phyloP scores from a whole-genome alignment of 2,329 filamentous ascomycete genomes.

The Penicillium janthinellum region DNA sequence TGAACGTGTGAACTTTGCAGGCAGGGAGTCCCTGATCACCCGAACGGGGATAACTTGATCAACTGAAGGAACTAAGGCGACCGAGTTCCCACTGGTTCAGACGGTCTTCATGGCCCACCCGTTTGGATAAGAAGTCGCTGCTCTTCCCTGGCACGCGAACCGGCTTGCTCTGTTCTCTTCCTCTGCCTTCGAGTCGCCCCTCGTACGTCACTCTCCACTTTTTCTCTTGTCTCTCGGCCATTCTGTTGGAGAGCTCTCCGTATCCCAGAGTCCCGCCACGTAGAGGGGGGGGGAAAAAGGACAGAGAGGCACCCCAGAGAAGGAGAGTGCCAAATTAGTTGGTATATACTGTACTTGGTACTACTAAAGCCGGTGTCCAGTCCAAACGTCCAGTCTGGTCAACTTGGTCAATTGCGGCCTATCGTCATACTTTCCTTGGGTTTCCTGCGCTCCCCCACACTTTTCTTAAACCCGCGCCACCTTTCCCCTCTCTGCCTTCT shows the following conservation, averaged over 20 bases:
- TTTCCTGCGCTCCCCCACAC: constrained; percentile 4
- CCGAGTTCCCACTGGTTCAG: background rate
- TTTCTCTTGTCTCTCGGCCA: constrained; percentile 1
- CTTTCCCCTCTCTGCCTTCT: background rate
- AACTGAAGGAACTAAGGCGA: background rate
- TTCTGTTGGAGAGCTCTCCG: constrained; percentile 6
- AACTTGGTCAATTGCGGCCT: background rate
- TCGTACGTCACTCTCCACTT: constrained; percentile 30
- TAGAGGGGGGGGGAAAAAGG: background rate
- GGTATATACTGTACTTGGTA: background rate
- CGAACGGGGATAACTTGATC: background rate
- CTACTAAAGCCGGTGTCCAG: background rate
- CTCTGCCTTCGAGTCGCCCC: constrained; percentile 20
- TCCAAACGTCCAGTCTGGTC: background rate
- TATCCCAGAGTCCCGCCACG: background rate
- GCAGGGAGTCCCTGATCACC: no score
- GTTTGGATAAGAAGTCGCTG: constrained; percentile 9
- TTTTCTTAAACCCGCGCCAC: constrained; percentile 5
- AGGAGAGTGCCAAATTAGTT: background rate
- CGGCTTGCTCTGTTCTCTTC: constrained; percentile 8
- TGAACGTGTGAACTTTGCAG: background rate
- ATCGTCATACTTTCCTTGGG: constrained; percentile 9
- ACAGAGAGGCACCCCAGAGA: background rate
- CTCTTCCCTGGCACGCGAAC: constrained; percentile 16
- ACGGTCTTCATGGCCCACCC: background rate